Base-by-base conservation (phyloP, 2,329 filamentous ascomycete species). In the Mariannaea sp. region DNA sequence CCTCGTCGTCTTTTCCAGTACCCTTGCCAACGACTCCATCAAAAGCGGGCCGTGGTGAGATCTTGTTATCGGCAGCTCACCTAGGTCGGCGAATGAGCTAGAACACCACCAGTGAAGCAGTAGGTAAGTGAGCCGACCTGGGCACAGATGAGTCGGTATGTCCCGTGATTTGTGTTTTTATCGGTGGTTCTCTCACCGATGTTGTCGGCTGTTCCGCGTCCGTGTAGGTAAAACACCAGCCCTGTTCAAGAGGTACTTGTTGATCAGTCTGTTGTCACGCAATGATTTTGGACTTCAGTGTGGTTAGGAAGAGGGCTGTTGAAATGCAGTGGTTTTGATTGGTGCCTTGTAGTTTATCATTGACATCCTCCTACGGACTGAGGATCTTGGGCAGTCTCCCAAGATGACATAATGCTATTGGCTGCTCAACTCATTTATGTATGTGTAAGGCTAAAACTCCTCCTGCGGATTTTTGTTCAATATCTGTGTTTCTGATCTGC, bases 111-210 rank as follows among this genome's bases (percentile, higher is more conserved):
- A 24, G 32, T 20, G 24, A 26, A 32, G 29, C 45, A 29, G 39
- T 42, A 42, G 22, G 10, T 26, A 27, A 20, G 44, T 49, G 39
- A 49, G 45, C 27, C 51, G 39, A 53, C 44, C 30, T 16, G 24
- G 22, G 20, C 24, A 35, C 33, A 16, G 17, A 39, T 39, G 42
- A 39, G 26, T 26, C 26, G 30, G 24, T 36, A 30, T 29, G 44
- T 53, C 51, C 51, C 51, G 51, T 53, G 44, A 53, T 53, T 49
- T 24, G 29, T 4, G 30, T 36, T 17, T 13, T 39, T 44, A 38
- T 22, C 26, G 39, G 39, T 39, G 43, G 39, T 30, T 19, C 24
- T 32, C 44, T 53, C 43, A 42, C 43, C 50, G 43, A 39, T 22
- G 16, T 36, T 30, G 27, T 53, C 45, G 39, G 39, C 26, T 13